Evolutionary conservation across 2,329 filamentous ascomycete genomes (phyloP).

Genomic region (Aspergillus ochraceus): DNA sequence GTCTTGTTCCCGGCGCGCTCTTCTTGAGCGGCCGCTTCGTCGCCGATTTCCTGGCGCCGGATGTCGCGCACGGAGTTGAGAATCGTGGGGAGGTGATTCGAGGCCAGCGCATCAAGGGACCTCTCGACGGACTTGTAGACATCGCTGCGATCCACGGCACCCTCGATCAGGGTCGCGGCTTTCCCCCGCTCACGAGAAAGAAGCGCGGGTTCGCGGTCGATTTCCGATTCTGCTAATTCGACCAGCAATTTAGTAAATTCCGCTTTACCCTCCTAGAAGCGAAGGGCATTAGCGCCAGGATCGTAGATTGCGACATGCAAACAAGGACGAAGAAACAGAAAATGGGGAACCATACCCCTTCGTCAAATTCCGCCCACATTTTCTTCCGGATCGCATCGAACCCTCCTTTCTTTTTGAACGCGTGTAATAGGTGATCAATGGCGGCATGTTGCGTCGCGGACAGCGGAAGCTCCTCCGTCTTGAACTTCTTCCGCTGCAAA

Average conservation of each 20-base stretch:
- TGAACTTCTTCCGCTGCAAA: constrained; percentile 51
- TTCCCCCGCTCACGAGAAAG: constrained; percentile 62
- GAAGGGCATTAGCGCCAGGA: constrained; percentile 10
- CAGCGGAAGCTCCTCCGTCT: constrained; percentile 61
- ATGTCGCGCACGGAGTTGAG: constrained; percentile 58
- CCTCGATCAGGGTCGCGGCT: constrained; percentile 63
- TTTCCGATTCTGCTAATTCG: constrained; percentile 59
- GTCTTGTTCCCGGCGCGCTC: constrained; percentile 56
- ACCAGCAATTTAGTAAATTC: constrained; percentile 54
- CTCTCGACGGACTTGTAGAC: constrained; percentile 60
- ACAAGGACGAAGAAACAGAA: background rate
- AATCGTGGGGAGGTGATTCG: constrained; percentile 55
- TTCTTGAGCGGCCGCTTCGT: constrained; percentile 56
- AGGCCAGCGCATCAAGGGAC: constrained; percentile 55
- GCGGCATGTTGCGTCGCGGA: constrained; percentile 57
- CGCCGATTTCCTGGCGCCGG: constrained; percentile 59
- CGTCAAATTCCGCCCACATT: constrained; percentile 59
- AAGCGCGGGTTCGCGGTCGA: constrained; percentile 61
- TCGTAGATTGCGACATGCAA: background rate
- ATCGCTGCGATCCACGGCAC: constrained; percentile 62
- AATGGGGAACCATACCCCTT: constrained; percentile 45
- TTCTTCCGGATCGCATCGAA: constrained; percentile 64
- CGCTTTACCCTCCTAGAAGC: constrained; percentile 51
- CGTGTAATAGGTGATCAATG: constrained; percentile 62
- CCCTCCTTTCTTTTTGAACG: constrained; percentile 67